Percentiles rank a stretch among this genome's conserved stretches.
These are phyloP conservation scores for Theileria sp. DNA, from an alignment of 169 alveolate genomes.

Conservation along the genomic window DNA sequence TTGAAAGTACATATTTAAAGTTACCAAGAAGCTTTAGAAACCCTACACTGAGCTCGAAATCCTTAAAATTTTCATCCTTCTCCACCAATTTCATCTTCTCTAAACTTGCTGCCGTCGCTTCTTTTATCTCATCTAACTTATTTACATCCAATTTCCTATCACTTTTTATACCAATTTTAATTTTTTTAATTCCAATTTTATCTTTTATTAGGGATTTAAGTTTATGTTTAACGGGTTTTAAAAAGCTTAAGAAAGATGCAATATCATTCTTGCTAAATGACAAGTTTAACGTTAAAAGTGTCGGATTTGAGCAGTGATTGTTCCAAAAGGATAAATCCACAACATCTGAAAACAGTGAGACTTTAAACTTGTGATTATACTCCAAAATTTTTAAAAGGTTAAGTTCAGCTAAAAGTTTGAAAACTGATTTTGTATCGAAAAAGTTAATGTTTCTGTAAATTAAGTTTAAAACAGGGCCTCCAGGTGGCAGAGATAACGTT, in stretches of 20 bases:
- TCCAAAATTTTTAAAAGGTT: slow-evolving; percentile 5
- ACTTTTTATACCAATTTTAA: background rate
- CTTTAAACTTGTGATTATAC: background rate
- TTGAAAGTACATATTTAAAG: background rate
- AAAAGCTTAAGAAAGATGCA: background rate
- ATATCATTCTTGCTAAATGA: slow-evolving; percentile 10
- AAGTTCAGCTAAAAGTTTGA: background rate
- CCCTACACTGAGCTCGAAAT: background rate
- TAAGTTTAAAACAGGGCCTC: background rate
- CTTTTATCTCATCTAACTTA: background rate
- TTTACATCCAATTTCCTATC: background rate
- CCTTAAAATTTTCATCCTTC: background rate
- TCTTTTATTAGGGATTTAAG: too few species aligned
- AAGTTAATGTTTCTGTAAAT: slow-evolving; percentile 7
- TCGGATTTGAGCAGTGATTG: background rate
- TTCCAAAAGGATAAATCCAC: slow-evolving; percentile 13
- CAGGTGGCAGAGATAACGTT: slow-evolving; percentile 1
- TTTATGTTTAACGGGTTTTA: too few species aligned
- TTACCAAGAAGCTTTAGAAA: background rate
- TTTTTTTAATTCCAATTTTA: background rate
- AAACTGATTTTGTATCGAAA: background rate
- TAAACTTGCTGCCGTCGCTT: too few species aligned
- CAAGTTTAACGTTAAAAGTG: background rate
- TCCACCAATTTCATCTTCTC: background rate
- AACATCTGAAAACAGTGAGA: slow-evolving; percentile 1